These are phyloP conservation scores for Arthroderma sp. DNA, from an alignment of 2,329 filamentous ascomycete species.

Conservation along the genomic window DNA sequence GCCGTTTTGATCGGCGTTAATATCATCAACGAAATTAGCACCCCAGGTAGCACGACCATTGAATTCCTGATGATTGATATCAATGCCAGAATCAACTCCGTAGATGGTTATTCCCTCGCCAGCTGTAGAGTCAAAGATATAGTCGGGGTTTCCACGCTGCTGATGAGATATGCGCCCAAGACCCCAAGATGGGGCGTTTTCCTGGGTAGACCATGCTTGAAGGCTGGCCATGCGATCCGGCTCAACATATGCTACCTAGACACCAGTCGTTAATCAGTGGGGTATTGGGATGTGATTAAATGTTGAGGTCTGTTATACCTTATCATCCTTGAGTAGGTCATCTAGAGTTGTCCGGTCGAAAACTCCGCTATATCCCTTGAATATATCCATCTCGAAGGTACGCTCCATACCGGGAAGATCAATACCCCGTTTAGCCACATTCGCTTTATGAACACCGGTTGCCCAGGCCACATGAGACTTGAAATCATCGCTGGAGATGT, in stretches of 20 bases:
- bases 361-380: slow-evolving; percentile 5
- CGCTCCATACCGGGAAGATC: background rate
- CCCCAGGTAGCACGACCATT: slow-evolving; percentile 27
- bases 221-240: slow-evolving; percentile 5
- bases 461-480: slow-evolving; percentile 6
- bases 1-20: slow-evolving; percentile 19
- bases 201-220: slow-evolving; percentile 11
- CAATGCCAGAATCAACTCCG: slow-evolving; percentile 30
- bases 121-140: slow-evolving; percentile 27
- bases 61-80: slow-evolving; percentile 25
- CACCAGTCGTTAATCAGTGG: background rate
- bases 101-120: slow-evolving; percentile 28
- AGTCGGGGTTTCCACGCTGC: slow-evolving; percentile 18
- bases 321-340: background rate
- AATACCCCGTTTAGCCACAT: background rate
- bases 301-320: background rate
- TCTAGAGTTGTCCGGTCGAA: slow-evolving; percentile 1
- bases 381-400: background rate
- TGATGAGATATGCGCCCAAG: slow-evolving; percentile 26
- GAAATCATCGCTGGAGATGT: slow-evolving; percentile 2
- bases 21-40: slow-evolving; percentile 21
- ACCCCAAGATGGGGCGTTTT: slow-evolving; percentile 24
- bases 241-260: slow-evolving; percentile 15
- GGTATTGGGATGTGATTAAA: background rate
- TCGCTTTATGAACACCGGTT: background rate